Percentiles rank a stretch among this genome's conserved stretches.
These are phyloP conservation scores for Theileria orientalis DNA, from an alignment of 169 alveolate genomes.

Conservation along the genomic window DNA sequence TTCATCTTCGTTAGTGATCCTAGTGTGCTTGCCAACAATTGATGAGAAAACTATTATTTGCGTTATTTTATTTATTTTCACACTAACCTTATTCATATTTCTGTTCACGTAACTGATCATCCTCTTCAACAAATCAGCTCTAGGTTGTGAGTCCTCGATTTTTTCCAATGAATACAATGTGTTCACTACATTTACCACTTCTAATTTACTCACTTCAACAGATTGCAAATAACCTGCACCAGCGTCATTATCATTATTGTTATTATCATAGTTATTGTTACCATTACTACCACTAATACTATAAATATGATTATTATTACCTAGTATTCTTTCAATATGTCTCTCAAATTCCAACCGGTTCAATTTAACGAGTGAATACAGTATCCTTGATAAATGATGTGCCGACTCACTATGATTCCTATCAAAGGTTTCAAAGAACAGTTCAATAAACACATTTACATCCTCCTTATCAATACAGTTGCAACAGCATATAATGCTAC, in stretches of 20 bases:
- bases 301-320: conserved; percentile 16
- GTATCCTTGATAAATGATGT: conserved; percentile 9
- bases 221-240: not conserved
- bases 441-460: conserved; percentile 1
- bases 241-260: not conserved
- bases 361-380: conserved; percentile 1
- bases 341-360: not conserved
- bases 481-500: conserved; percentile 3
- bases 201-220: not conserved
- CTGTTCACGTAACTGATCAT: conserved; percentile 1
- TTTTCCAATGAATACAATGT: conserved; percentile 8
- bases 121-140: conserved; percentile 4
- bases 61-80: not conserved
- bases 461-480: not conserved
- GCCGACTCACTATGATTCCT: not conserved
- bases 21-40: conserved; percentile 33
- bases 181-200: conserved; percentile 35
- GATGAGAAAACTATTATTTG: conserved; percentile 36
- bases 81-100: conserved; percentile 9
- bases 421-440: not conserved
- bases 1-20: conserved; percentile 4
- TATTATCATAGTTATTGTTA: too few species aligned
- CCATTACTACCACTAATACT: too few species aligned
- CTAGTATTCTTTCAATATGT: not conserved
- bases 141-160: not conserved